Evolutionary conservation across 2,329 filamentous ascomycete species (phyloP).

Genomic region (Simplicillium sp.): DNA sequence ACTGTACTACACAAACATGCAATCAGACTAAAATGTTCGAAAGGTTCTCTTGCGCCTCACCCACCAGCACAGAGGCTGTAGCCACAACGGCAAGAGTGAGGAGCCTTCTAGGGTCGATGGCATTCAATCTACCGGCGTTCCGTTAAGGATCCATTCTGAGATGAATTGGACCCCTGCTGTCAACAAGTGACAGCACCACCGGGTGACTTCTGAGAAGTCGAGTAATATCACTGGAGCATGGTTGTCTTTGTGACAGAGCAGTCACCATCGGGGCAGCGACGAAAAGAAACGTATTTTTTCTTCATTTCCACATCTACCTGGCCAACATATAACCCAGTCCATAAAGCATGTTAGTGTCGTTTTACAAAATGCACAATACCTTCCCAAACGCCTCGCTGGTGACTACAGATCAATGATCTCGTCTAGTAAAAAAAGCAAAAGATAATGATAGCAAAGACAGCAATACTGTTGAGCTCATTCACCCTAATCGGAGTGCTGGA

Average conservation of each 20-base stretch:
- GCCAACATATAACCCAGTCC: not conserved
- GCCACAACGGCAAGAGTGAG: conserved; percentile 15
- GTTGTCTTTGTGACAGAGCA: no score
- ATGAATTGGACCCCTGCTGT: conserved; percentile 61
- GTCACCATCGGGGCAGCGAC: not conserved
- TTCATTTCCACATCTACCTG: conserved; percentile 5
- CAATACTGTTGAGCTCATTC: conserved; percentile 1
- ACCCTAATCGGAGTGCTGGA: conserved; percentile 55
- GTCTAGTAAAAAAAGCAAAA: conserved; percentile 7
- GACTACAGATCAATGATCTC: not conserved
- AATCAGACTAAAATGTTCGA: conserved; percentile 23
- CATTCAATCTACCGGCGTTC: conserved; percentile 63
- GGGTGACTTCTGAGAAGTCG: conserved; percentile 24
- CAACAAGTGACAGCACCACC: conserved; percentile 64
- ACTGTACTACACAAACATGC: not conserved
- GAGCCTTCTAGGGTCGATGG: conserved; percentile 29
- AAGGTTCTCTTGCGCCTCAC: conserved; percentile 30
- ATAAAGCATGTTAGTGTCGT: not conserved
- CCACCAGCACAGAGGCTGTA: conserved; percentile 18
- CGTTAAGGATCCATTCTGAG: conserved; percentile 68
- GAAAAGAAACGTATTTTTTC: no score
- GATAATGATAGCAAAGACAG: not conserved
- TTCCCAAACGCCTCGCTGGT: conserved; percentile 26
- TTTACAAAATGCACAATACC: conserved; percentile 4
- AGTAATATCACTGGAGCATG: no score